These are phyloP conservation scores for Globisporangium yorkense DNA, from an alignment of 352 stramenopile species.

Conservation along the genomic window DNA sequence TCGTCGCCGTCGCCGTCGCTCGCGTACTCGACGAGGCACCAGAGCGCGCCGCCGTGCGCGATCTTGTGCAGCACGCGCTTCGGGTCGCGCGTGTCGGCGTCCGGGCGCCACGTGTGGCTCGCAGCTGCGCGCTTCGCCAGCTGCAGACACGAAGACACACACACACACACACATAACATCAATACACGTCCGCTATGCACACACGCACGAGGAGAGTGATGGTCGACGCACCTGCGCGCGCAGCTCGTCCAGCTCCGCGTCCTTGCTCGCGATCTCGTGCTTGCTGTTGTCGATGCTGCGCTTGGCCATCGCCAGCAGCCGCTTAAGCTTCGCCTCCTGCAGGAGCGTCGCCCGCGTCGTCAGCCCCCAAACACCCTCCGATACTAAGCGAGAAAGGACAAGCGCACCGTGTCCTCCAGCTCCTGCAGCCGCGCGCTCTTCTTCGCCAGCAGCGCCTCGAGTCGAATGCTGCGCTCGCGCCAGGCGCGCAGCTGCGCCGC, in stretches of 20 bases:
- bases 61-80: constrained; percentile 67
- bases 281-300: constrained; percentile 88
- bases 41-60: constrained; percentile 45
- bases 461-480: constrained; percentile 52
- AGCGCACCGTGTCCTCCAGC: constrained; percentile 62
- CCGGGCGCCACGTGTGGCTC: constrained; percentile 42
- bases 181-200: neutral
- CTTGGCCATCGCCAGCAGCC: constrained; percentile 81
- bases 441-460: constrained; percentile 63
- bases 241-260: constrained; percentile 40
- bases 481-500: constrained; percentile 39
- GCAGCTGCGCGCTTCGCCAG: constrained; percentile 25
- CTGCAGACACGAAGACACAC: constrained; percentile 5
- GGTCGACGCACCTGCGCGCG: constrained; percentile 27
- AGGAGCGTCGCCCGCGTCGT: neutral
- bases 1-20: constrained; percentile 72
- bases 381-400: neutral
- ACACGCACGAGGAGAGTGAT: neutral
- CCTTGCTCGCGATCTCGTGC: constrained; percentile 67
- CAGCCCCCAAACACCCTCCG: neutral
- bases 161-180: no score
- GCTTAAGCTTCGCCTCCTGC: constrained; percentile 80
- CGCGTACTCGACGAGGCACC: constrained; percentile 82
- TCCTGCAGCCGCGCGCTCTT: constrained; percentile 72
- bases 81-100: constrained; percentile 46